These are phyloP conservation scores for Suillus brevipes DNA, from an alignment of 768 basidiomycete species.

Conservation along the genomic window DNA sequence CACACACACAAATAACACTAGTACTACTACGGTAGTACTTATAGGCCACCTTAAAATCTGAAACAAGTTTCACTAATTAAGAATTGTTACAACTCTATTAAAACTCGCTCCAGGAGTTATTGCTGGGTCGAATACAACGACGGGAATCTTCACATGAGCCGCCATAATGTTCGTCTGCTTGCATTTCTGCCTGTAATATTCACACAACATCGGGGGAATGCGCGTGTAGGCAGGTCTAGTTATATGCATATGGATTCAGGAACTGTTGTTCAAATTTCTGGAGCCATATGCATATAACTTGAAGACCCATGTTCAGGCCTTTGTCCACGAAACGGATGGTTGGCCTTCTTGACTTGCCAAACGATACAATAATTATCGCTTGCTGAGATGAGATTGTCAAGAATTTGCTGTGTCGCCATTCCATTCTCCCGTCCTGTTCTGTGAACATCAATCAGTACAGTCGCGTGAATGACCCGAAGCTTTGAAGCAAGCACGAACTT, in stretches of 20 bases:
- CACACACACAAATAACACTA: not conserved
- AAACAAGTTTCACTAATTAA: not conserved
- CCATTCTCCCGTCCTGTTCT: slow-evolving; percentile 4
- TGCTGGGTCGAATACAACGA: not conserved
- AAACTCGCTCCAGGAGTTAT: not conserved
- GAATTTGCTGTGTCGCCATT: slow-evolving; percentile 2
- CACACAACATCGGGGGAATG: no score
- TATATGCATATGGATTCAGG: no score
- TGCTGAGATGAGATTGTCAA: not conserved
- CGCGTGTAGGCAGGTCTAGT: no score
- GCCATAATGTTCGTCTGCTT: slow-evolving; percentile 10
- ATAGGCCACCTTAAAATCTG: not conserved
- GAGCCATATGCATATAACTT: no score
- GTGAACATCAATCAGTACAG: not conserved
- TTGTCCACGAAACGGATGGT: slow-evolving; percentile 24
- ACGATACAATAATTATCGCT: not conserved
- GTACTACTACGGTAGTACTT: not conserved
- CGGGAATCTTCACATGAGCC: slow-evolving; percentile 19
- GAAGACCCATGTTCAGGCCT: no score
- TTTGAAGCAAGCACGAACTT: not conserved
- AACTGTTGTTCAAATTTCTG: no score
- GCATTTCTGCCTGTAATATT: slow-evolving; percentile 18
- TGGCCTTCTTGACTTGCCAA: slow-evolving; percentile 5
- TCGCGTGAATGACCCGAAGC: not conserved
- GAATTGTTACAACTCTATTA: not conserved